Evolutionary conservation across 805 yeast genomes (phyloP), one percentile per base, ranked within the genome.

Genomic region (Teunomyces cretensis): DNA sequence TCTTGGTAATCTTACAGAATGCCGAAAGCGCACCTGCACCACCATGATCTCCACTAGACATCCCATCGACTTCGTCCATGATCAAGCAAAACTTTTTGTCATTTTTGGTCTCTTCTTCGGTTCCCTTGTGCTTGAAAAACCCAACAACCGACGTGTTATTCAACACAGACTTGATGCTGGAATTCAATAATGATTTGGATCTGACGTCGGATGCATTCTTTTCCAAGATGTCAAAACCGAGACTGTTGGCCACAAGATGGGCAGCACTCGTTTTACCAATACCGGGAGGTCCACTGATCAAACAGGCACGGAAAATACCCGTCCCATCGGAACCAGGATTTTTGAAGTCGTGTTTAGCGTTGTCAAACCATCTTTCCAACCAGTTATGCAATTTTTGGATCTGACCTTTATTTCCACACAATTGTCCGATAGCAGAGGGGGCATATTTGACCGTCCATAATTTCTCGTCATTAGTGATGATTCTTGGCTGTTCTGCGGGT

Each of bases 51-150:
- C 99, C 99, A 60, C 95, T 90, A 33, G 96, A 88, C 98, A 94
- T 94, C 55, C 99, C 99, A 64, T 94, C 99, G 26, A 94, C 98
- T 70, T 94, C 99, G 68, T 94, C 99, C 98, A 94, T 90, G 51
- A 94, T 86, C 39, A 94, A 74, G 44, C 90, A 88, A 55, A 92
- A 83, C 48, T 79, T 83, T 42, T 78, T 75, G 39, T 77, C 72
- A 52, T 80, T 77, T 2, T 32, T 55, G 17, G 56, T 55, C 43
- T 50, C 49, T 8, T 54, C 56, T 16, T 64, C 67, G 6, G n/a
- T 11, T 26, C 63, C 58, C 15, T 64, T 56, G 44, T 76, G 70
- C 52, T 65, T 65, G 67, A 88, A 84, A 60, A 71, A 88, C 0
- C 97, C 96, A 43, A 81, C 80, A 12, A 94, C 84, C 0, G 97